Evolutionary conservation across 163 green algal genomes (phyloP).

Genomic region (Prototheca wickerhamii): DNA sequence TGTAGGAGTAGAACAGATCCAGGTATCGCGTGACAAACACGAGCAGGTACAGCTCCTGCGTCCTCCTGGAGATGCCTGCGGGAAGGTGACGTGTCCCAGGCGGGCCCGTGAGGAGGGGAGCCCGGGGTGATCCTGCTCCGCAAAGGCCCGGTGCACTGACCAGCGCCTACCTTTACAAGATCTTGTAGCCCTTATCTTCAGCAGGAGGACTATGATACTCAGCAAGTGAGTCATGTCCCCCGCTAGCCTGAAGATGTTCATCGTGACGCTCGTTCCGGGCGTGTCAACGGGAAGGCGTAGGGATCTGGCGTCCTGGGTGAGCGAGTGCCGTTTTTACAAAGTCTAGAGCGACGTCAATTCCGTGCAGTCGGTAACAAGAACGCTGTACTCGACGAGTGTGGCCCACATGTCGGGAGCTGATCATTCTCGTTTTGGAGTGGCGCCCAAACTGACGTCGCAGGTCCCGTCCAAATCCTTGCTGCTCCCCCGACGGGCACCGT

Average conservation of each 20-base stretch:
- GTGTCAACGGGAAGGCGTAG: neutral
- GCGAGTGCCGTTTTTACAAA: neutral
- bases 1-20: constrained; percentile 88
- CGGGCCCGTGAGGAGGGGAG: neutral
- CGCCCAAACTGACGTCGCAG: too few relatives aligned
- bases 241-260: constrained; percentile 94
- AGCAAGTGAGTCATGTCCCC: constrained; percentile 91
- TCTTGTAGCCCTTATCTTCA: constrained; percentile 91
- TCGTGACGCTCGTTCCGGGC: constrained; percentile 20
- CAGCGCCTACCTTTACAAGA: constrained; percentile 77
- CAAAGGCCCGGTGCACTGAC: neutral
- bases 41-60: constrained; percentile 93
- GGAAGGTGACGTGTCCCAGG: too few relatives aligned
- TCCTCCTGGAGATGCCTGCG: constrained; percentile 91
- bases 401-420: too few relatives aligned
- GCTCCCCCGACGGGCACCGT: too few relatives aligned
- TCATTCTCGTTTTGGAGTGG: too few relatives aligned
- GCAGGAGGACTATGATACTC: constrained; percentile 85
- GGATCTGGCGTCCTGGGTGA: neutral
- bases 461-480: too few relatives aligned
- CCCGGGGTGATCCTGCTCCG: neutral
- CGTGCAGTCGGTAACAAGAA: neutral
- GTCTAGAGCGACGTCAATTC: neutral
- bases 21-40: constrained; percentile 96
- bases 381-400: neutral